Evolutionary conservation across 2,329 filamentous ascomycete species (phyloP).

Genomic region (Colletotrichum filicis): DNA sequence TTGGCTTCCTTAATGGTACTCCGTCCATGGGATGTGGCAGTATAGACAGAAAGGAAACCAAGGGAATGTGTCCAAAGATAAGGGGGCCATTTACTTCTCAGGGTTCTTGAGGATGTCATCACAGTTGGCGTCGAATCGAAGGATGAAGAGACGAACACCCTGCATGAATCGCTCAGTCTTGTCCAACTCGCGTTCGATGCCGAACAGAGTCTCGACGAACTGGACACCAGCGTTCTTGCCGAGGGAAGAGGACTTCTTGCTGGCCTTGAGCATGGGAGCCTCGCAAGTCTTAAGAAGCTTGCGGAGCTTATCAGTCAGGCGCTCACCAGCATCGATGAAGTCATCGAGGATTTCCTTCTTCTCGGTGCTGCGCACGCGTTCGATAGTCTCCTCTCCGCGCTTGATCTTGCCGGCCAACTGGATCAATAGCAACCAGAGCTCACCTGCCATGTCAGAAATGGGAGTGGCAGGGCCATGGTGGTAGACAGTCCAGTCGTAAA

Average conservation of each 20-base stretch:
- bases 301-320: constrained; percentile 86
- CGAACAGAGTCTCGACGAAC: constrained; percentile 96
- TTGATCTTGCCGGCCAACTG: constrained; percentile 95
- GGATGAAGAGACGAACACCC: constrained; percentile 86
- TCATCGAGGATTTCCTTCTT: constrained; percentile 86
- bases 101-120: constrained; percentile 82
- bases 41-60: constrained; percentile 34
- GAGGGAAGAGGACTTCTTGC: constrained; percentile 81
- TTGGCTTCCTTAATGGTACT: constrained; percentile 4
- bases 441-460: constrained; percentile 90
- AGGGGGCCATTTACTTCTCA: constrained; percentile 55
- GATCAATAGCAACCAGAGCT: constrained; percentile 95
- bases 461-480: constrained; percentile 84
- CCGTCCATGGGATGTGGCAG: not conserved
- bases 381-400: constrained; percentile 82
- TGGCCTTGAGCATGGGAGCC: constrained; percentile 89
- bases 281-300: constrained; percentile 91
- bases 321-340: constrained; percentile 89
- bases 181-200: constrained; percentile 87
- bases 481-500: constrained; percentile 99
- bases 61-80: constrained; percentile 18
- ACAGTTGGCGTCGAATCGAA: constrained; percentile 96
- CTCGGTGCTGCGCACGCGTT: constrained; percentile 77
- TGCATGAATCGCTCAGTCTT: constrained; percentile 95
- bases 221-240: constrained; percentile 93